These are phyloP conservation scores for Phylloporus sp. DNA, from an alignment of 768 basidiomycete species.

Conservation along the genomic window DNA sequence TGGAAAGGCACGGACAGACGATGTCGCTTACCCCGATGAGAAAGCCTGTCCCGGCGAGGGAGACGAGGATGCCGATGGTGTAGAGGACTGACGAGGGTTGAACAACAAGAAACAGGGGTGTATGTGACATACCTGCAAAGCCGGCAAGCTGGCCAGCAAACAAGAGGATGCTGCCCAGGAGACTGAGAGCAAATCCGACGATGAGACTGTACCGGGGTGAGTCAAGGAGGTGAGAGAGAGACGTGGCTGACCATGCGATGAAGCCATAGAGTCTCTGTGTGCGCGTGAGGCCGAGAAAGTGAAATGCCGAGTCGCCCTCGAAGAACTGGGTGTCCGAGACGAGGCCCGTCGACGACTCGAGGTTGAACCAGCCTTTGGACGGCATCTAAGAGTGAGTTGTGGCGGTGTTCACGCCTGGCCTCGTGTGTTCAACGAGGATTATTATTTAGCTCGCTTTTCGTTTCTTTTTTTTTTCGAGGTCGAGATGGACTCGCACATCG, in stretches of 20 bases:
- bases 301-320: constrained; percentile 87
- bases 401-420: constrained; percentile 1
- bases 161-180: constrained; percentile 74
- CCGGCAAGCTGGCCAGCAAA: constrained; percentile 62
- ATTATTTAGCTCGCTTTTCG: neutral
- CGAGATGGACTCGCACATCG: neutral
- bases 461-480: no score
- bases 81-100: constrained; percentile 57
- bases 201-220: constrained; percentile 51
- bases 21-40: constrained; percentile 66
- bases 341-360: constrained; percentile 57
- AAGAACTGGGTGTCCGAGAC: constrained; percentile 80
- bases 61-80: constrained; percentile 74
- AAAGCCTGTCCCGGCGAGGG: constrained; percentile 86
- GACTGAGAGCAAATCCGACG: constrained; percentile 72
- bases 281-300: constrained; percentile 68
- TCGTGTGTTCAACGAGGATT: constrained; percentile 30
- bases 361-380: constrained; percentile 81
- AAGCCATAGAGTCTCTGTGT: constrained; percentile 86
- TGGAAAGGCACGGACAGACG: neutral
- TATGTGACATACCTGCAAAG: constrained; percentile 70
- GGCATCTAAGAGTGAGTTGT: constrained; percentile 9
- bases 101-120: neutral
- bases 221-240: neutral
- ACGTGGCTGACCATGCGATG: constrained; percentile 57